phyloP scores from a whole-genome alignment of 2,329 filamentous ascomycete genomes.

The Arachnomyces sp. region DNA sequence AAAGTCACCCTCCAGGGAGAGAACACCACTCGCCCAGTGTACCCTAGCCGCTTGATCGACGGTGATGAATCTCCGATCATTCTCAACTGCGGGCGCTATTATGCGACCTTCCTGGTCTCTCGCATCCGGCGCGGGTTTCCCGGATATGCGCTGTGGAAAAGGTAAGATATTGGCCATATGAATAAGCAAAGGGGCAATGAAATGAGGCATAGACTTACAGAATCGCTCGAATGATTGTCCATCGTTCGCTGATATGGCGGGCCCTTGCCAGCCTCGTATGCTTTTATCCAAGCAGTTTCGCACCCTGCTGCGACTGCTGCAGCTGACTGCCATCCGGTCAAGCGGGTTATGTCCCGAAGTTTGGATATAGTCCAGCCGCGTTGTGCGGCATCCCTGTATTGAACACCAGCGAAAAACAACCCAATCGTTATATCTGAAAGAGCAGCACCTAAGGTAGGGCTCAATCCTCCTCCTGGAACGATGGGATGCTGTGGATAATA shows the following conservation, averaged over 20 bases:
- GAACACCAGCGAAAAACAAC: slow-evolving; percentile 76
- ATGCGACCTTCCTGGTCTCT: slow-evolving; percentile 27
- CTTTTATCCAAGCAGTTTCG: slow-evolving; percentile 74
- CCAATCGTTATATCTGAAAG: slow-evolving; percentile 75
- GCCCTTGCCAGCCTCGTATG: slow-evolving; percentile 62
- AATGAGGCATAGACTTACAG: slow-evolving; percentile 17
- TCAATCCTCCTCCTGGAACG: slow-evolving; percentile 47
- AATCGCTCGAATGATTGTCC: slow-evolving; percentile 15
- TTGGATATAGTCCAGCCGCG: slow-evolving; percentile 69
- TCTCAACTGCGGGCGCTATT: slow-evolving; percentile 11
- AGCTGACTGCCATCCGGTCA: slow-evolving; percentile 83
- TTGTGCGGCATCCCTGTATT: slow-evolving; percentile 65
- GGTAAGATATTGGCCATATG: slow-evolving; percentile 17
- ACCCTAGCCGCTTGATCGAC: slow-evolving; percentile 56
- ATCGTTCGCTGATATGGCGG: slow-evolving; percentile 58
- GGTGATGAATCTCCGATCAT: slow-evolving; percentile 49
- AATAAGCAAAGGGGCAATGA: slow-evolving; percentile 17
- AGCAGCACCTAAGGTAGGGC: slow-evolving; percentile 68
- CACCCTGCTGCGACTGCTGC: slow-evolving; percentile 74
- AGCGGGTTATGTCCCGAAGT: slow-evolving; percentile 63
- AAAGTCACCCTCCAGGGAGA: slow-evolving; percentile 71
- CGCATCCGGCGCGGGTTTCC: slow-evolving; percentile 42
- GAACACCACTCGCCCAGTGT: slow-evolving; percentile 68
- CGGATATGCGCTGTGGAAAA: slow-evolving; percentile 24
- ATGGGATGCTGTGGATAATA: slow-evolving; percentile 36